Evolutionary conservation across 306 rosid genomes (phyloP).

Genomic region (Benincasa hispida): DNA sequence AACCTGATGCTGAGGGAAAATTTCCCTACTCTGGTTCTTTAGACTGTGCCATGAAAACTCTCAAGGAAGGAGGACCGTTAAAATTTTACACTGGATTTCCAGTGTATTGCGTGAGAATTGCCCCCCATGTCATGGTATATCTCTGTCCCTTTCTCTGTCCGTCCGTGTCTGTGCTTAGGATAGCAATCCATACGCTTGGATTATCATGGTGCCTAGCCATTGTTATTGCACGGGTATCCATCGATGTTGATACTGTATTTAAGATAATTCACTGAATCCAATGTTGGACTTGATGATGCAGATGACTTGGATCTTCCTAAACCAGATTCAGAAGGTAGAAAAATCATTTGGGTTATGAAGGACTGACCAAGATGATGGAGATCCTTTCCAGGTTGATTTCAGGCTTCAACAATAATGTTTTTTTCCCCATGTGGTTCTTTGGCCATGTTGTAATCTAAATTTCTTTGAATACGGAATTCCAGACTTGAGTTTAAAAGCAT

Average conservation of each 20-base stretch:
- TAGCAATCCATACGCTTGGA: no score
- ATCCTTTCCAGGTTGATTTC: neutral
- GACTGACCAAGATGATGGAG: neutral
- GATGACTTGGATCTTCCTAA: slow-evolving; percentile 98
- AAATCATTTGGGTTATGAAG: slow-evolving; percentile 24
- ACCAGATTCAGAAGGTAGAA: slow-evolving; percentile 74
- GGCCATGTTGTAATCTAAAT: neutral
- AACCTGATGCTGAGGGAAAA: slow-evolving; percentile 75
- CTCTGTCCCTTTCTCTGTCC: slow-evolving; percentile 3
- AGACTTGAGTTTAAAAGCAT: neutral
- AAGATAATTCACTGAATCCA: neutral
- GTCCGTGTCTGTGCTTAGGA: neutral
- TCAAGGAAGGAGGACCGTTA: slow-evolving; percentile 49
- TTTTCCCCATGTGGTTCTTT: neutral
- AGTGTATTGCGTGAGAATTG: slow-evolving; percentile 39
- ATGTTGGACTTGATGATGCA: slow-evolving; percentile 28
- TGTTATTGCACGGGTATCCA: neutral
- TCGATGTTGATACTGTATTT: neutral
- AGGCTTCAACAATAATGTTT: neutral
- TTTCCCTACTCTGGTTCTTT: slow-evolving; percentile 71
- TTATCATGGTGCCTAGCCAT: neutral
- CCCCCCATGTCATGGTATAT: slow-evolving; percentile 55
- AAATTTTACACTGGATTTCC: slow-evolving; percentile 59
- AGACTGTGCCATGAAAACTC: slow-evolving; percentile 45
- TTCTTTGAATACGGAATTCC: neutral